Evolutionary conservation across 163 green algal species (phyloP).

Genomic region (Dunaliella salina): DNA sequence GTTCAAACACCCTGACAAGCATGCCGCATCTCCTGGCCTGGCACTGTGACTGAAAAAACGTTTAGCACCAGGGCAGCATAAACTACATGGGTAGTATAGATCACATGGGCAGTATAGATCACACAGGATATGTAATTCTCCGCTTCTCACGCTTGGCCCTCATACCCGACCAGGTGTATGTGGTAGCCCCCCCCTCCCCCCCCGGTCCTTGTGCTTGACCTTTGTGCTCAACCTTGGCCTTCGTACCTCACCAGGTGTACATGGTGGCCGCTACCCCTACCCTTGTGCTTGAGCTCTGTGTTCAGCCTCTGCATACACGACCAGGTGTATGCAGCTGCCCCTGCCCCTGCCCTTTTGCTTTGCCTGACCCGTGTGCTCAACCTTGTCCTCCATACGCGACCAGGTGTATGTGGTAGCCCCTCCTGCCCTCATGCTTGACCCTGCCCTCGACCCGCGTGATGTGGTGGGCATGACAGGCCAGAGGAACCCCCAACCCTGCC

Average conservation of each 20-base stretch:
- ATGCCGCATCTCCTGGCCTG: no score
- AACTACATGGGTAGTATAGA: no score
- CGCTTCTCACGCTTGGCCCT: no score
- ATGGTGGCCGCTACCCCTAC: background rate
- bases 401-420: background rate
- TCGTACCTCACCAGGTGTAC: background rate
- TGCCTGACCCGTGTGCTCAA: background rate
- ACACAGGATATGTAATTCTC: no score
- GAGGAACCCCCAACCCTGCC: background rate
- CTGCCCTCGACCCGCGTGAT: background rate
- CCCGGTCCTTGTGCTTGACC: background rate
- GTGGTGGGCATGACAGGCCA: background rate
- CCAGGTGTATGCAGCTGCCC: background rate
- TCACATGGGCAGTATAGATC: no score
- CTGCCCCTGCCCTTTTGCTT: background rate
- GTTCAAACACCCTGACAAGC: no score
- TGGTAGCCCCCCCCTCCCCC: no score
- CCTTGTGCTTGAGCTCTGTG: background rate
- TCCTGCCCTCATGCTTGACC: background rate
- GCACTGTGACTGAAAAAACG: no score
- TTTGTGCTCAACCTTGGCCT: background rate
- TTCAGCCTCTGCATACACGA: background rate
- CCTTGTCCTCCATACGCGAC: background rate
- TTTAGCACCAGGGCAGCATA: no score
- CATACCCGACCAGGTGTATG: background rate